Percentiles rank a stretch among this genome's conserved stretches.
Conservation (phyloP, 2,329 filamentous ascomycete genomes). For the Conoideocrella luteorostrata region DNA sequence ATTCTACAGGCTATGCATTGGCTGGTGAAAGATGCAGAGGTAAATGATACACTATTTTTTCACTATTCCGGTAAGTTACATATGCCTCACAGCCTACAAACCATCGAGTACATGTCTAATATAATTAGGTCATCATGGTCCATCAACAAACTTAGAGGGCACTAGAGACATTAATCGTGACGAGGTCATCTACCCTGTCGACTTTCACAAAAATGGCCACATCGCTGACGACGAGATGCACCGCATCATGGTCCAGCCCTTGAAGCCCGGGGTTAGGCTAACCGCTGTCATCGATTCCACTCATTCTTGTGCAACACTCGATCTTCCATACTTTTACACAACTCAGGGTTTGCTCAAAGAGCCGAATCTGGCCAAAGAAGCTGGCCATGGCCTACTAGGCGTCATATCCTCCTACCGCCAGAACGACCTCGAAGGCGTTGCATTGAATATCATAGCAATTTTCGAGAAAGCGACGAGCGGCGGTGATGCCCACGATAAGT, state of each 20-base stretch:
- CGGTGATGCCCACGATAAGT: slow-evolving; percentile 72
- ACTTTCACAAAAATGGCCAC: slow-evolving; percentile 72
- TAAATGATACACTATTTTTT: slow-evolving; percentile 94
- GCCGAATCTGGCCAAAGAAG: slow-evolving; percentile 62
- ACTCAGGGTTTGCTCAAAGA: slow-evolving; percentile 64
- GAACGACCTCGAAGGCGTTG: slow-evolving; percentile 78
- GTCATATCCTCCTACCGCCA: slow-evolving; percentile 53
- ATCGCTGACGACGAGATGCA: slow-evolving; percentile 84
- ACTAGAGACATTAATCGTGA: slow-evolving; percentile 79
- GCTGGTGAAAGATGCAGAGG: slow-evolving; percentile 86
- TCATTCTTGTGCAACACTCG: slow-evolving; percentile 60
- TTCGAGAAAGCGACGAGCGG: slow-evolving; percentile 85
- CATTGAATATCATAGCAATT: slow-evolving; percentile 71
- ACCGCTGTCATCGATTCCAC: slow-evolving; percentile 62
- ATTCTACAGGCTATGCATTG: slow-evolving; percentile 96
- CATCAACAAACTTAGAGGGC: slow-evolving; percentile 70
- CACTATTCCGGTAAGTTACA: slow-evolving; percentile 87
- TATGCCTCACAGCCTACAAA: background rate
- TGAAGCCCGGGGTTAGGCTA: slow-evolving; percentile 49
- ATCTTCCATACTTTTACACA: slow-evolving; percentile 63
- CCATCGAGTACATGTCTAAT: too few species aligned
- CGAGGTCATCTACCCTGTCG: slow-evolving; percentile 78
- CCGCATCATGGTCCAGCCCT: slow-evolving; percentile 58
- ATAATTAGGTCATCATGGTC: slow-evolving; percentile 64
- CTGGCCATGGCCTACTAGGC: slow-evolving; percentile 55